Evolutionary conservation across 2,329 filamentous ascomycete species (phyloP).

Genomic region (Whalleya microplaca): DNA sequence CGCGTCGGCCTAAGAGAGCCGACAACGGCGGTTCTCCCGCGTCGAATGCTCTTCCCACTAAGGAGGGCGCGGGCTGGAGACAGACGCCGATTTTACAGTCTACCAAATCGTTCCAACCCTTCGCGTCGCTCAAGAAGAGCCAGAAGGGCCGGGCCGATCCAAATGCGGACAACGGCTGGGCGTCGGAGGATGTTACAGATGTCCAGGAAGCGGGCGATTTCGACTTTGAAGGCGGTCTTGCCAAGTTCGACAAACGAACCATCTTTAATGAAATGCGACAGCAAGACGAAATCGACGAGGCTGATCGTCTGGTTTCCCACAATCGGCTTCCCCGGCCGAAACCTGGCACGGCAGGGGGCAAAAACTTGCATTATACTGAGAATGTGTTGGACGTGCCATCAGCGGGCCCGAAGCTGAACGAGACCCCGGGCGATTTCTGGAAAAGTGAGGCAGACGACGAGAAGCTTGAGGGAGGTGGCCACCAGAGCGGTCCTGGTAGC

Average conservation of each 20-base stretch:
- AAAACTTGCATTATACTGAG: slow-evolving; percentile 89
- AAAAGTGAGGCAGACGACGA: slow-evolving; percentile 75
- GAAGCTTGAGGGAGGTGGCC: slow-evolving; percentile 48
- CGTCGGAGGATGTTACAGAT: slow-evolving; percentile 93
- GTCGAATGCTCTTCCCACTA: slow-evolving; percentile 25
- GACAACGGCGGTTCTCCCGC: slow-evolving; percentile 21
- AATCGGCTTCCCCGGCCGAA: slow-evolving; percentile 69
- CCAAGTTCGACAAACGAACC: slow-evolving; percentile 91
- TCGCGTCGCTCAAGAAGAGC: slow-evolving; percentile 60
- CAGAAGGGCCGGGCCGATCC: slow-evolving; percentile 46
- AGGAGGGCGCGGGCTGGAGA: slow-evolving; percentile 58
- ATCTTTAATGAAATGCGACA: slow-evolving; percentile 92
- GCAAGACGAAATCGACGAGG: slow-evolving; percentile 86
- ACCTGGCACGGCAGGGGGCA: slow-evolving; percentile 76
- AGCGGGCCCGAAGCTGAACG: slow-evolving; percentile 40
- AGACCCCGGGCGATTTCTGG: slow-evolving; percentile 61
- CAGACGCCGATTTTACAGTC: slow-evolving; percentile 64
- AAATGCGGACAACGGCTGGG: slow-evolving; percentile 77
- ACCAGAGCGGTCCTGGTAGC: slow-evolving; percentile 51
- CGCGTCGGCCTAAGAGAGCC: slow-evolving; percentile 17
- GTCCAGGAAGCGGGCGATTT: slow-evolving; percentile 93
- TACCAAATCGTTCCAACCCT: slow-evolving; percentile 65
- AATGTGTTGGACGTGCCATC: slow-evolving; percentile 77
- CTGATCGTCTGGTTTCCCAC: slow-evolving; percentile 86
- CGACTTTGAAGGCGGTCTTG: slow-evolving; percentile 86